Conservation (phyloP, 2,329 filamentous ascomycete species). For the Colletotrichum tropicicola region DNA sequence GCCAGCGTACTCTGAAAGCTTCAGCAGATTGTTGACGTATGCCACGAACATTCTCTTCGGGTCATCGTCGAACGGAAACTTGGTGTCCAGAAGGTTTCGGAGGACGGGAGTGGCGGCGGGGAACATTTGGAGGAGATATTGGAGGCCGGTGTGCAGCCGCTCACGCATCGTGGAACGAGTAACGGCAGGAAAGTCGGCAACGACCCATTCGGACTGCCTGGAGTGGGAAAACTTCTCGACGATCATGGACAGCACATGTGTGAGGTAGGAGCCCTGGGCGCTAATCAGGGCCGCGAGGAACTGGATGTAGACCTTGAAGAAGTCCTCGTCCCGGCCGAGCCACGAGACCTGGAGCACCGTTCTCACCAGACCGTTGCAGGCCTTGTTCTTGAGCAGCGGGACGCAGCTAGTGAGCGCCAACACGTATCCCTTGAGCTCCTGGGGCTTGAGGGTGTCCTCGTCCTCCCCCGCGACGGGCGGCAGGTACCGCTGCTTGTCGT, state of each 20-base stretch:
- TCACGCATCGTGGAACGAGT: slow-evolving; percentile 72
- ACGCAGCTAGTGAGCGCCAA: slow-evolving; percentile 70
- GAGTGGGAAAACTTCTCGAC: slow-evolving; percentile 77
- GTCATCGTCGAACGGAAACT: slow-evolving; percentile 82
- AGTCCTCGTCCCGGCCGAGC: slow-evolving; percentile 71
- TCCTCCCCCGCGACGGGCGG: slow-evolving; percentile 52
- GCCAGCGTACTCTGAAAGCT: slow-evolving; percentile 79
- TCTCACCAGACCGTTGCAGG: slow-evolving; percentile 67
- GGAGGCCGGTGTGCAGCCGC: slow-evolving; percentile 79
- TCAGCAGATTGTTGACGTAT: slow-evolving; percentile 88
- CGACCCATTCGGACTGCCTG: slow-evolving; percentile 54
- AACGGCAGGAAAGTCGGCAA: slow-evolving; percentile 66
- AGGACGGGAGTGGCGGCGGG: slow-evolving; percentile 80
- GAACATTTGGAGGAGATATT: slow-evolving; percentile 81
- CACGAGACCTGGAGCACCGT: slow-evolving; percentile 69
- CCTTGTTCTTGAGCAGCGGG: slow-evolving; percentile 66
- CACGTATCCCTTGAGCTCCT: slow-evolving; percentile 68
- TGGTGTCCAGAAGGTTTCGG: slow-evolving; percentile 69
- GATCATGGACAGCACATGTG: slow-evolving; percentile 79
- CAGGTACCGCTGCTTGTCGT: slow-evolving; percentile 54
- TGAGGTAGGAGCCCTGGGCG: slow-evolving; percentile 82
- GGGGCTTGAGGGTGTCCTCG: slow-evolving; percentile 55
- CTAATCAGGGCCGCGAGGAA: slow-evolving; percentile 80
- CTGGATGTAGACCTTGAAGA: slow-evolving; percentile 73
- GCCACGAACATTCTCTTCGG: slow-evolving; percentile 81